phyloP scores from a whole-genome alignment of 225 moss, liverwort and hornwort species.

The Antitrichia curtipendula region DNA sequence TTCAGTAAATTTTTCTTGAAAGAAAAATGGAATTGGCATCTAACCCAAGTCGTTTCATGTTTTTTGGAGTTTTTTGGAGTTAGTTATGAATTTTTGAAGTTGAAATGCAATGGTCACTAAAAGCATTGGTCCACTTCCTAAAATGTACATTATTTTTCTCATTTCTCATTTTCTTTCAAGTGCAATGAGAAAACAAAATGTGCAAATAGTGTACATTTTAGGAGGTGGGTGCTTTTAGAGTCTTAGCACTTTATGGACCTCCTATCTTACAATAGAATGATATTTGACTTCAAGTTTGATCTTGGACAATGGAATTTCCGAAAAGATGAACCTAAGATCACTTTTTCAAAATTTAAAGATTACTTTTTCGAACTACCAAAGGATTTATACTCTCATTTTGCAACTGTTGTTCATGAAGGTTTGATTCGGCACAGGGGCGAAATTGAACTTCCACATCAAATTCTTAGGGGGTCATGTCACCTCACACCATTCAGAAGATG shows the following conservation, averaged over 20 bases:
- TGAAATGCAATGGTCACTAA: not conserved
- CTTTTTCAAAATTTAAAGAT: not conserved
- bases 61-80: not conserved
- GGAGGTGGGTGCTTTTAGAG: not conserved
- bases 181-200: not conserved
- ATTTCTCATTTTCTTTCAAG: too few relatives aligned
- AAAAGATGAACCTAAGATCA: rapidly evolving
- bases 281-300: not conserved
- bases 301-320: rapidly evolving
- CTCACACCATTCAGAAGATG: not conserved
- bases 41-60: rapidly evolving
- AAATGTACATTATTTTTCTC: not conserved
- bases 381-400: not conserved
- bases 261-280: rapidly evolving
- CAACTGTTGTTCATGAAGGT: not conserved
- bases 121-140: rapidly evolving
- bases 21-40: not conserved
- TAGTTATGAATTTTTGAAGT: too few relatives aligned
- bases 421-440: rapidly evolving
- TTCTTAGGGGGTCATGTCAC: not conserved
- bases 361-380: not conserved
- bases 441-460: too few relatives aligned
- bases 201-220: not conserved
- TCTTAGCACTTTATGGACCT: rapidly evolving
- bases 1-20: not conserved